These are phyloP conservation scores for Zygosaccharomyces pseudorouxii DNA, from an alignment of 805 yeast species.

Conservation along the genomic window DNA sequence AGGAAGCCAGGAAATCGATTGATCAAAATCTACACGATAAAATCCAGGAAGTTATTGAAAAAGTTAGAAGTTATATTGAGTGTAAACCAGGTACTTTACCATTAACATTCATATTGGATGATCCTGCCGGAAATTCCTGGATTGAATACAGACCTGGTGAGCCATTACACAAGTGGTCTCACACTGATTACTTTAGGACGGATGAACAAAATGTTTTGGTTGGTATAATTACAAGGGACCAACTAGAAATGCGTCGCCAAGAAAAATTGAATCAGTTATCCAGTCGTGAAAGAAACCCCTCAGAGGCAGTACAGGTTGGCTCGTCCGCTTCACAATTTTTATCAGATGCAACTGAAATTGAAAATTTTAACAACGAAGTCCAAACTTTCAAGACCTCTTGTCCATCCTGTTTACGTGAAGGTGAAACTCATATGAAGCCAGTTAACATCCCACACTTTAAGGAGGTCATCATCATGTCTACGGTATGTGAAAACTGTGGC, in stretches of 20 bases:
- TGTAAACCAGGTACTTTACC: constrained; percentile 71
- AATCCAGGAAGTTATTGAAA: constrained; percentile 63
- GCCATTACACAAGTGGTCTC: constrained; percentile 85
- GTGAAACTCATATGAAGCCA: constrained; percentile 94
- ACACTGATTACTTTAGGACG: constrained; percentile 72
- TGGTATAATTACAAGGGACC: constrained; percentile 68
- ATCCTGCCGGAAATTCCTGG: constrained; percentile 98
- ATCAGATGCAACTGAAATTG: constrained; percentile 73
- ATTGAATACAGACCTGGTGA: constrained; percentile 84
- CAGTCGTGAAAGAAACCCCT: constrained; percentile 36
- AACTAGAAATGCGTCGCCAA: constrained; percentile 40
- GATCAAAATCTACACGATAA: constrained; percentile 75
- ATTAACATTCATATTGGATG: constrained; percentile 73
- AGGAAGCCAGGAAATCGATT: constrained; percentile 64
- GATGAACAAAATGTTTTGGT: constrained; percentile 83
- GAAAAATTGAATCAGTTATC: constrained; percentile 32
- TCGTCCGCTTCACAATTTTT: constrained; percentile 43
- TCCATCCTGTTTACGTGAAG: constrained; percentile 71
- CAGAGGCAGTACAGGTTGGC: constrained; percentile 19
- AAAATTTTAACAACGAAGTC: constrained; percentile 82
- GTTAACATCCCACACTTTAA: constrained; percentile 97
- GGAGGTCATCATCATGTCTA: constrained; percentile 94
- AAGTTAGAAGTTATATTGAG: constrained; percentile 54
- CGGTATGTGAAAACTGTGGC: constrained; percentile 88
- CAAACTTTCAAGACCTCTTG: constrained; percentile 91